Evolutionary conservation across 257 asterid genomes (phyloP).

Genomic region (Capsicum rhomboideum): DNA sequence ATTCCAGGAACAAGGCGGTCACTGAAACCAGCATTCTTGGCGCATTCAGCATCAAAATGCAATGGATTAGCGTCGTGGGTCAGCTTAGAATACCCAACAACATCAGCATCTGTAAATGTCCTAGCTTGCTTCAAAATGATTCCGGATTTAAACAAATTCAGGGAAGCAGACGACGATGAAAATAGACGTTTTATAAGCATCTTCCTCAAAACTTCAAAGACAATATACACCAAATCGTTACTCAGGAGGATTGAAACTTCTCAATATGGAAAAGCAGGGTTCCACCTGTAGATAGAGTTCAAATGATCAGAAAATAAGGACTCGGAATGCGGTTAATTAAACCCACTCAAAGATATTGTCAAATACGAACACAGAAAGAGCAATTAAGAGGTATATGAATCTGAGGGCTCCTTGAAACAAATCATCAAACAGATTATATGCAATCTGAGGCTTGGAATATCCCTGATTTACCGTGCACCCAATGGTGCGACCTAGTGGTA

Average conservation of each 20-base stretch:
- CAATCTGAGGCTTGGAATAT: neutral
- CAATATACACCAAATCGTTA: neutral
- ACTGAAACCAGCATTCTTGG: constrained; percentile 49
- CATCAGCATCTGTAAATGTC: constrained; percentile 36
- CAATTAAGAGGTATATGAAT: neutral
- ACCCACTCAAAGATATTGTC: neutral
- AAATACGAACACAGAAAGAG: neutral
- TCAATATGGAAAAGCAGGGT: neutral
- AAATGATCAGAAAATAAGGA: neutral
- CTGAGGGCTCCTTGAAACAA: neutral
- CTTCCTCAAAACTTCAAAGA: neutral
- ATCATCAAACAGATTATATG: neutral
- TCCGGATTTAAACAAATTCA: constrained; percentile 35
- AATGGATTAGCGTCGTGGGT: constrained; percentile 64
- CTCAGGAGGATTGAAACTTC: neutral
- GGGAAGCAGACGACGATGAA: constrained; percentile 8
- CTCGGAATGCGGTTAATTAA: neutral
- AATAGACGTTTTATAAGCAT: constrained; percentile 17
- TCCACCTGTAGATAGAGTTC: neutral
- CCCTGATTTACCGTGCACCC: neutral
- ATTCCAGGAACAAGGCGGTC: constrained; percentile 64
- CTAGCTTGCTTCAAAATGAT: constrained; percentile 45
- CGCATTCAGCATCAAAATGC: constrained; percentile 55
- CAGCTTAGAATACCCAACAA: constrained; percentile 51
- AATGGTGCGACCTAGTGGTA: too few relatives aligned